These are phyloP conservation scores for Coemansia sp. DNA, from an alignment of 192 early-diverging fungal species.

Conservation along the genomic window DNA sequence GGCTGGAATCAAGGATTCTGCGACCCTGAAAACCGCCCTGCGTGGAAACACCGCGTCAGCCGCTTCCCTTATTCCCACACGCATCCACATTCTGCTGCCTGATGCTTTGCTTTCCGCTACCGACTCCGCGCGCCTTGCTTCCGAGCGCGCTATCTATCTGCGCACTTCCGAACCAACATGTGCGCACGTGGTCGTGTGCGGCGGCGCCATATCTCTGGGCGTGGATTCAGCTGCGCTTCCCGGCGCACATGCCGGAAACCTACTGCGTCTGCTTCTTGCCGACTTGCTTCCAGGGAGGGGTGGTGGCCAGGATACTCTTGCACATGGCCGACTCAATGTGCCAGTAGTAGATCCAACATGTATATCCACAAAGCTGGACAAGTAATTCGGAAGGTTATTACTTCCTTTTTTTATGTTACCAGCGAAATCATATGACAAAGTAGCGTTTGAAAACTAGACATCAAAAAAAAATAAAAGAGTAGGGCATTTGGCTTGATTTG, in stretches of 20 bases:
- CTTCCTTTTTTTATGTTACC: no score
- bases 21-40: slow-evolving; percentile 35
- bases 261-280: slow-evolving; percentile 69
- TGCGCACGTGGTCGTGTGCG: slow-evolving; percentile 66
- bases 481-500: no score
- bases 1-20: slow-evolving; percentile 12
- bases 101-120: not conserved
- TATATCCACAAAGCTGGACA: no score
- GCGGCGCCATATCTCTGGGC: slow-evolving; percentile 76
- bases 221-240: slow-evolving; percentile 72
- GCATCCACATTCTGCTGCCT: slow-evolving; percentile 26
- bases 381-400: no score
- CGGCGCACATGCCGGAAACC: slow-evolving; percentile 73
- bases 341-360: not conserved
- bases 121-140: slow-evolving; percentile 24
- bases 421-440: no score
- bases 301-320: slow-evolving; percentile 41
- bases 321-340: slow-evolving; percentile 26
- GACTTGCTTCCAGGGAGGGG: slow-evolving; percentile 57
- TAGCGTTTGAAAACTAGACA: no score
- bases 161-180: slow-evolving; percentile 25
- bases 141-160: slow-evolving; percentile 31
- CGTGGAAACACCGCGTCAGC: not conserved
- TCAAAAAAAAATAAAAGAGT: no score
- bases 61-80: not conserved